Evolutionary conservation across 2,329 filamentous ascomycete genomes (phyloP).

Genomic region (Furcasterigmium sp.): DNA sequence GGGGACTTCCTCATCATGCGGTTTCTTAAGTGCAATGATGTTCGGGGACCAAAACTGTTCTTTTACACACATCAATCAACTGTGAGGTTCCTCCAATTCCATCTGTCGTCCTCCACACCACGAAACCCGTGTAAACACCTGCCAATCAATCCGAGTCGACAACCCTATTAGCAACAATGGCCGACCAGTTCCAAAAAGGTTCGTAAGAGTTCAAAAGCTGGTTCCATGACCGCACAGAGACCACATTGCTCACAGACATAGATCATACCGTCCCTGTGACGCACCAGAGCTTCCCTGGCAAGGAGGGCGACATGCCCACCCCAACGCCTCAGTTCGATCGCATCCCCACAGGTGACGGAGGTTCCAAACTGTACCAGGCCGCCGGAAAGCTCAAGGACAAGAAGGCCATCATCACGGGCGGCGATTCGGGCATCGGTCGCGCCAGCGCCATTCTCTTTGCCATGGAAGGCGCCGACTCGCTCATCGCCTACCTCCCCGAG

Average conservation of each 20-base stretch:
- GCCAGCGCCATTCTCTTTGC: constrained; percentile 73
- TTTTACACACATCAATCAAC: no score
- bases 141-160: not conserved
- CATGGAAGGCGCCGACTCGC: constrained; percentile 70
- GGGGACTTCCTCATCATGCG: no score
- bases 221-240: not conserved
- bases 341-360: constrained; percentile 62
- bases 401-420: constrained; percentile 75
- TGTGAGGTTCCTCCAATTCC: not conserved
- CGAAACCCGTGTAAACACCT: not conserved
- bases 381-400: constrained; percentile 72
- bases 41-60: no score
- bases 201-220: no score
- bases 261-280: constrained; percentile 34
- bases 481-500: constrained; percentile 69
- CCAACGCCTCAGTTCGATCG: constrained; percentile 57
- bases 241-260: constrained; percentile 8
- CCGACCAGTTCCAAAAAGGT: constrained; percentile 15
- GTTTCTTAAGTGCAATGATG: no score
- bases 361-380: constrained; percentile 65
- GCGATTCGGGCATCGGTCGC: constrained; percentile 74
- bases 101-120: no score
- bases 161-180: not conserved
- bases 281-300: constrained; percentile 35
- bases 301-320: constrained; percentile 41